Percentiles rank a stretch among this genome's conserved stretches.
These are phyloP conservation scores for Hypoxylon fuscum DNA, from an alignment of 495 filamentous ascomycete species.

Conservation along the genomic window DNA sequence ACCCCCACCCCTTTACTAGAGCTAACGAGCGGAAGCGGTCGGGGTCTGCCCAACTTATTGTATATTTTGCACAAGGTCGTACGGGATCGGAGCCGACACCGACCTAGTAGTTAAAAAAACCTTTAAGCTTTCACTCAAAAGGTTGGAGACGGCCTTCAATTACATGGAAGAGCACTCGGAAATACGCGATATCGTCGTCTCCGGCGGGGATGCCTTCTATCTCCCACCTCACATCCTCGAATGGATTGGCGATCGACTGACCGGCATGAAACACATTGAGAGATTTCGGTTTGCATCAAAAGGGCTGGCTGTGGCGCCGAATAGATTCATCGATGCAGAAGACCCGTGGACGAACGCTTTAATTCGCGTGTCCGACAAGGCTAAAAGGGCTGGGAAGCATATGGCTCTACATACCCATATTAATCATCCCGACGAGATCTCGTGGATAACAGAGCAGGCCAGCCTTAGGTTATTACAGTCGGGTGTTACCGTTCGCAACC, in stretches of 20 bases:
- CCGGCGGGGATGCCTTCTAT: conserved; percentile 66
- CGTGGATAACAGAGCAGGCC: conserved; percentile 64
- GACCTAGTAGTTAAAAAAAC: conserved; percentile 58
- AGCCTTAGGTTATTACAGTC: conserved; percentile 57
- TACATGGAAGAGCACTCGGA: conserved; percentile 60
- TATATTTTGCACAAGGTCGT: conserved; percentile 66
- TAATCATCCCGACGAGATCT: conserved; percentile 67
- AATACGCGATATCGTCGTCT: conserved; percentile 65
- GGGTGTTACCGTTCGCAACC: conserved; percentile 62
- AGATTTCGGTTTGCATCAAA: conserved; percentile 67
- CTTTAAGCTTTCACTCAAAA: conserved; percentile 50
- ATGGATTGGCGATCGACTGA: conserved; percentile 51
- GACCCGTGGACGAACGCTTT: conserved; percentile 64
- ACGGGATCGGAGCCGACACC: conserved; percentile 62
- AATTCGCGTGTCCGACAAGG: conserved; percentile 57
- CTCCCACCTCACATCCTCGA: conserved; percentile 48
- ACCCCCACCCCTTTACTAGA: no score
- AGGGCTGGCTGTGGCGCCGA: conserved; percentile 63
- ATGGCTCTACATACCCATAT: conserved; percentile 70
- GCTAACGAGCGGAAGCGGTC: conserved; percentile 49
- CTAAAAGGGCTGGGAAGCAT: conserved; percentile 60
- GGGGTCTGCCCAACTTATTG: conserved; percentile 69
- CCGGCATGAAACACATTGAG: conserved; percentile 52
- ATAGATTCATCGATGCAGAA: conserved; percentile 56
- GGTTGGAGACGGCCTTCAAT: conserved; percentile 58